Percentiles rank a stretch among this genome's conserved stretches.
These are phyloP conservation scores for Hydrangea macrophylla DNA, from an alignment of 148 eudicot species.

Conservation along the genomic window DNA sequence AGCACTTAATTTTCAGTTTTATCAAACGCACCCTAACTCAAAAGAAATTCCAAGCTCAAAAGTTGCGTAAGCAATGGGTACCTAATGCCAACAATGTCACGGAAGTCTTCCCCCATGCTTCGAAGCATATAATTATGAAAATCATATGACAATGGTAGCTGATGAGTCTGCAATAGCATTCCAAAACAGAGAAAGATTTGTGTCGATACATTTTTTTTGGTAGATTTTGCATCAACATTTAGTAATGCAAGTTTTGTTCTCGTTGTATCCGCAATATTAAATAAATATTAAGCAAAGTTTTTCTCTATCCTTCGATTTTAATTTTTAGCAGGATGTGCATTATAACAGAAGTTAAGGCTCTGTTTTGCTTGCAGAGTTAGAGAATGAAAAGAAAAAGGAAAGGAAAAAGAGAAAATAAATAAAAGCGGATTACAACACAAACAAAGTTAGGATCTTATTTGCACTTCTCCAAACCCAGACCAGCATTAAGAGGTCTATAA, in stretches of 20 bases:
- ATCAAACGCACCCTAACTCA: background rate
- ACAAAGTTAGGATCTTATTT: too few relatives aligned
- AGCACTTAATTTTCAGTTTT: too few relatives aligned
- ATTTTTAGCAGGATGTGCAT: background rate
- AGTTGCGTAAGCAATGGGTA: slow-evolving; percentile 9
- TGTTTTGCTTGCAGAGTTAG: too few relatives aligned
- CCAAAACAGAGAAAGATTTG: background rate
- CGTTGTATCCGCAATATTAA: background rate
- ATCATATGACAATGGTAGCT: slow-evolving; percentile 71
- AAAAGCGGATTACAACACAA: too few relatives aligned
- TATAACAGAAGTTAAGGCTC: background rate
- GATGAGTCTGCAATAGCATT: slow-evolving; percentile 60
- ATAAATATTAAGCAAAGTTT: background rate
- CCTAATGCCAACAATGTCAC: slow-evolving; percentile 89
- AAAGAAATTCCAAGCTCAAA: background rate
- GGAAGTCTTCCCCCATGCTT: slow-evolving; percentile 81
- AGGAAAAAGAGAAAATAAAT: too few relatives aligned
- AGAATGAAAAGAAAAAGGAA: too few relatives aligned
- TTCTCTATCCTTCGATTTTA: background rate
- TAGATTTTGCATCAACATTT: background rate
- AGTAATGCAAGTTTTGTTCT: background rate
- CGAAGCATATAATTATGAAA: slow-evolving; percentile 78
- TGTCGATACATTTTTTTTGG: background rate
- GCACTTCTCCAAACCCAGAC: too few relatives aligned
- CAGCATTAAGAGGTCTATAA: too few relatives aligned